phyloP scores from a whole-genome alignment of 768 basidiomycete species.

The Suillus paluster region DNA sequence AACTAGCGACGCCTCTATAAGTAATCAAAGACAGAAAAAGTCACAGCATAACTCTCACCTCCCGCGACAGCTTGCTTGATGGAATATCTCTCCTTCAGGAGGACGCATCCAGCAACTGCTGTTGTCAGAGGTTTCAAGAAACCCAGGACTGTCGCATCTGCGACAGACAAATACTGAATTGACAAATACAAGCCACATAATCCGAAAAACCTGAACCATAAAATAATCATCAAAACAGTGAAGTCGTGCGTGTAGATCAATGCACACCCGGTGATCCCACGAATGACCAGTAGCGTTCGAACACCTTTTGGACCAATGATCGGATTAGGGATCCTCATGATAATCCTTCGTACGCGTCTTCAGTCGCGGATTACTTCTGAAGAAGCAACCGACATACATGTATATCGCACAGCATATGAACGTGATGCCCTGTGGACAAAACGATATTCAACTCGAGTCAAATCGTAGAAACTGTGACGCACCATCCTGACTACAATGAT shows the following conservation, averaged over 20 bases:
- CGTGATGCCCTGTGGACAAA: conserved; percentile 50
- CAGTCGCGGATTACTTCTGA: background rate
- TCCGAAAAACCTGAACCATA: conserved; percentile 63
- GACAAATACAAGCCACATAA: conserved; percentile 71
- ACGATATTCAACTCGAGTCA: background rate
- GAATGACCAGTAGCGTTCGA: conserved; percentile 53
- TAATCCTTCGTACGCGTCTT: conserved; percentile 35
- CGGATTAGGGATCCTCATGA: conserved; percentile 54
- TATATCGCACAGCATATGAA: conserved; percentile 54
- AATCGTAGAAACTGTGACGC: conserved; percentile 12
- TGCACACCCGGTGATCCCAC: conserved; percentile 67
- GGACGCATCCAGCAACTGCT: conserved; percentile 60
- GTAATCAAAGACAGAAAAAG: background rate
- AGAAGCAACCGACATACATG: conserved; percentile 43
- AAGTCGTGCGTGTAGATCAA: background rate
- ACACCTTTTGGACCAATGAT: conserved; percentile 72
- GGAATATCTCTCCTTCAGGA: conserved; percentile 67
- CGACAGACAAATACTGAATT: conserved; percentile 73
- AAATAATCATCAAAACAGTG: background rate
- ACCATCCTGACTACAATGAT: conserved; percentile 66
- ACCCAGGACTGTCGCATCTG: conserved; percentile 76
- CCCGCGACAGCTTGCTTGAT: conserved; percentile 59
- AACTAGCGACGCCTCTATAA: conserved; percentile 36
- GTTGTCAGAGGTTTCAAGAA: conserved; percentile 75
- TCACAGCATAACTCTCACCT: conserved; percentile 31